Conservation (phyloP, 352 stramenopile genomes). For the Phytopythium litorale region DNA sequence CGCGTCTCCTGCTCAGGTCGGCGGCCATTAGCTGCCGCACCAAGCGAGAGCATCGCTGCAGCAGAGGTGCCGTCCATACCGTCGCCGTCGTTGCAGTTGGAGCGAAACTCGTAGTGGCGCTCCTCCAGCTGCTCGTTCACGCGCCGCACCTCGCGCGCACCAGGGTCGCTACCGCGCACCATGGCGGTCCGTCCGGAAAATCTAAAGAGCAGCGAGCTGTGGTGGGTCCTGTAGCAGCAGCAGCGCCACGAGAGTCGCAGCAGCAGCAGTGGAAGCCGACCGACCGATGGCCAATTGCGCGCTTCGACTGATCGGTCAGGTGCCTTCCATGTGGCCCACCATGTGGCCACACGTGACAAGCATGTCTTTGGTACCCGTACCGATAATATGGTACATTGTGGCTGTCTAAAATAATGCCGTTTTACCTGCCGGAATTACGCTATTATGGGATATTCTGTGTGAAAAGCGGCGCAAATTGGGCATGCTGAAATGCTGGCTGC, state of each 20-base stretch:
- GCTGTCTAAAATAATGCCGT: neutral
- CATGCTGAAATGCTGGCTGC: neutral
- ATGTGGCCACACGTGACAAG: neutral
- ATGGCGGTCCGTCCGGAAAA: constrained; percentile 8
- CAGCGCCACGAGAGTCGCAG: neutral
- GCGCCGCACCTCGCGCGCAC: constrained; percentile 57
- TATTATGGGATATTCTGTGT: too few relatives aligned
- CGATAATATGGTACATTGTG: neutral
- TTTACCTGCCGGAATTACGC: too few relatives aligned
- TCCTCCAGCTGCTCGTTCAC: constrained; percentile 85
- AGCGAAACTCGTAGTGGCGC: constrained; percentile 86
- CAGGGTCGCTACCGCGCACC: constrained; percentile 38
- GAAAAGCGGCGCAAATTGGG: neutral
- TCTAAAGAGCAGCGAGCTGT: too few relatives aligned
- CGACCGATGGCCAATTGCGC: neutral
- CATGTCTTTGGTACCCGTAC: neutral
- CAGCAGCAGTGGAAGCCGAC: neutral
- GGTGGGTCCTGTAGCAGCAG: too few relatives aligned
- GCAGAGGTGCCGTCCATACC: constrained; percentile 12
- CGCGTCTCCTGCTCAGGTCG: constrained; percentile 36
- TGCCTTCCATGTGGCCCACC: too few relatives aligned
- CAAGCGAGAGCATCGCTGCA: neutral
- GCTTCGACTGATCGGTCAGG: too few relatives aligned
- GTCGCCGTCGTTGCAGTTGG: constrained; percentile 81
- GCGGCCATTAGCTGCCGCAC: neutral